Base-by-base conservation (phyloP, 306 rosid genomes). In the Lupinus albus region DNA sequence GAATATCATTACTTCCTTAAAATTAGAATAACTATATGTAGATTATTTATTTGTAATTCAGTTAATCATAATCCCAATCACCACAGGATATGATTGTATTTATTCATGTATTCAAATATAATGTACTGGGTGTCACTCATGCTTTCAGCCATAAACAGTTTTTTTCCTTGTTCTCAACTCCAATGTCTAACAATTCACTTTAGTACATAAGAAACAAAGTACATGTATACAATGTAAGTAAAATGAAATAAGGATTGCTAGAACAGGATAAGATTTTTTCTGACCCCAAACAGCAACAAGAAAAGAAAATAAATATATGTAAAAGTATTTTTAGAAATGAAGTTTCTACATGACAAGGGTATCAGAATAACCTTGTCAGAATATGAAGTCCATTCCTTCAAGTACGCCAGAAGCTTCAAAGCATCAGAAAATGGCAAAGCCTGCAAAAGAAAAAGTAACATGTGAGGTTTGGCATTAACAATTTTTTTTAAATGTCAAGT, bases 391-490 rank as follows among this genome's bases (percentile, higher is more conserved):
- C 98, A 93, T 60, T 86, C 86, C 81, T 93, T 93, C 80, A 84
- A 82, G 87, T 86, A 88, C 21, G 92, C 76, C 66, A 89, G 59
- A 67, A 93, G 88, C 76, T 83, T 89, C 79, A 93, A 80, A 47
- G 96, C 91, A 76, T 92, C 98, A 13, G 98, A 77, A 75, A 93
- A 93, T 3, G 98, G 89, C 72, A 93, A 81, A 73, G 93, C 88
- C 98, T 93, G 86, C 78, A 88, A 67, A 72, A 49, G 41, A 38
- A 79, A 69, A 45, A 51, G 51, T 14, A 50, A 50, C 16, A 53
- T 17, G 11, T 73, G 70, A 67, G 68, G 41, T 7, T 45, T 45
- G 41, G 44, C 51, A 60, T 76, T 11, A 38, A 75, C 64, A 54
- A 62, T 48, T 18, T 60, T 8, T 47, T 48, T 14, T 6, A 41